Percentiles rank a stretch among this genome's conserved stretches.
These are phyloP conservation scores for Arthroderma sp. DNA, from an alignment of 2,329 filamentous ascomycete species.

Conservation along the genomic window DNA sequence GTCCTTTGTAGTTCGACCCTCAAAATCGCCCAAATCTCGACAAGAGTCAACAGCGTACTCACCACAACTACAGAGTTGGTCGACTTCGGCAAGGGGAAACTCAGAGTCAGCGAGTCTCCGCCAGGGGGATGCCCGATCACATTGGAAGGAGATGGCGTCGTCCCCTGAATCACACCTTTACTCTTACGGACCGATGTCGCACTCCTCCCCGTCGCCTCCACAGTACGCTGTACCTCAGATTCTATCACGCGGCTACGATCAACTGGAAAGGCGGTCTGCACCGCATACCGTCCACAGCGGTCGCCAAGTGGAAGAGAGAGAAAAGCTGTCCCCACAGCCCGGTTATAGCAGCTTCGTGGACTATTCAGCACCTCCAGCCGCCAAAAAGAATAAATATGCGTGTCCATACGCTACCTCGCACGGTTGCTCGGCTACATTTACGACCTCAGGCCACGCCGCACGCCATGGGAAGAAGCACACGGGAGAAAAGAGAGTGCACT, in stretches of 20 bases:
- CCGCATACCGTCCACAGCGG: background rate
- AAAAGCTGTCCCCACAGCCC: constrained; percentile 22
- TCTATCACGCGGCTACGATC: background rate
- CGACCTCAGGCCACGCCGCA: constrained; percentile 55
- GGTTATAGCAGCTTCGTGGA: constrained; percentile 20
- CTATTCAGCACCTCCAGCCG: constrained; percentile 17
- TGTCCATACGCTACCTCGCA: constrained; percentile 51
- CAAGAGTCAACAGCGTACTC: constrained; percentile 5
- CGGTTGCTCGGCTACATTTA: constrained; percentile 51
- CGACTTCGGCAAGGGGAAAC: background rate
- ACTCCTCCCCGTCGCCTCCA: background rate
- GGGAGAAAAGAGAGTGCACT: constrained; percentile 56
- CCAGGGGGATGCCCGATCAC: background rate
- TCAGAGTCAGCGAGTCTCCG: background rate
- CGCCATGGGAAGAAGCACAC: constrained; percentile 58
- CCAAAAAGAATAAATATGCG: constrained; percentile 52
- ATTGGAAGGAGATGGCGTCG: background rate
- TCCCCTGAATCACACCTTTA: background rate
- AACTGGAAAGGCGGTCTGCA: background rate
- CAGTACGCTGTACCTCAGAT: background rate
- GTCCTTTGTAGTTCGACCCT: constrained; percentile 34
- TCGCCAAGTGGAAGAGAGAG: constrained; percentile 13
- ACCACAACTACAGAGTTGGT: constrained; percentile 8
- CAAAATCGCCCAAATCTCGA: constrained; percentile 3
- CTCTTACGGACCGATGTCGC: background rate